Base-by-base conservation (phyloP, 768 basidiomycete genomes). In the Pleurotus sapidus region DNA sequence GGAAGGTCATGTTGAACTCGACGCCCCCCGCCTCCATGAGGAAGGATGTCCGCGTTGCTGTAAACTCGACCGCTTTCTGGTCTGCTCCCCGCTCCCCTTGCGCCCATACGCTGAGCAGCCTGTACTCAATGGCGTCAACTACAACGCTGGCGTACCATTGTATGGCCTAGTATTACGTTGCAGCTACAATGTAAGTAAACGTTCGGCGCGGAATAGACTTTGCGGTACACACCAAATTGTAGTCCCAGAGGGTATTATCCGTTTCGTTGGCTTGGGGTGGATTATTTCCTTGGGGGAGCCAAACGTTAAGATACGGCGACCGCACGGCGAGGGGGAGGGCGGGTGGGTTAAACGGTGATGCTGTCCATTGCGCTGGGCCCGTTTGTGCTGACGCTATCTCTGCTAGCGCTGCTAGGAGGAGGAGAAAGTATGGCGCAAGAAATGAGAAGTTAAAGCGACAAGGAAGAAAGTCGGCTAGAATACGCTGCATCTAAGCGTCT, bases 1-100 rank as follows among this genome's bases (percentile, higher is more conserved):
- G 56, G 37, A 57, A 60, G 14, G 59, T 59, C n/a, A 60, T 49
- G 20, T 57, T 60, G 38, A 60, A 49, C 11, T 45, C 38, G 37
- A 60, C 27, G 7, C 57, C 48, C 7, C 57, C 57, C 2, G 54
- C 59, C 20, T 27, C 23, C 18, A 57, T 23, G 14, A 25, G 40
- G 15, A 60, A 45, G 12, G 49, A 51, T 4, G 59, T 57, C 23
- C 56, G 37, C 6, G 59, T 57, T 12, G 59, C 37, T 3, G 59
- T 60, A 27, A 56, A 54, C 39, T 54, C 51, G 3, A 42, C 51
- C 24, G 51, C 51, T 12, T 34, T 54, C n/a, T 54, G 51, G 23
- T 12, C 38, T n/a, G 51, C 38, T 15, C 20, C 20, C 17, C 7
- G 12, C 39, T 54, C 51, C 17, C 51, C 51, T n/a, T 34, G n/a